Percentiles rank a stretch among this genome's conserved stretches.
These are phyloP conservation scores for Castanospermum australe DNA, from an alignment of 306 rosid genomes.

Conservation along the genomic window DNA sequence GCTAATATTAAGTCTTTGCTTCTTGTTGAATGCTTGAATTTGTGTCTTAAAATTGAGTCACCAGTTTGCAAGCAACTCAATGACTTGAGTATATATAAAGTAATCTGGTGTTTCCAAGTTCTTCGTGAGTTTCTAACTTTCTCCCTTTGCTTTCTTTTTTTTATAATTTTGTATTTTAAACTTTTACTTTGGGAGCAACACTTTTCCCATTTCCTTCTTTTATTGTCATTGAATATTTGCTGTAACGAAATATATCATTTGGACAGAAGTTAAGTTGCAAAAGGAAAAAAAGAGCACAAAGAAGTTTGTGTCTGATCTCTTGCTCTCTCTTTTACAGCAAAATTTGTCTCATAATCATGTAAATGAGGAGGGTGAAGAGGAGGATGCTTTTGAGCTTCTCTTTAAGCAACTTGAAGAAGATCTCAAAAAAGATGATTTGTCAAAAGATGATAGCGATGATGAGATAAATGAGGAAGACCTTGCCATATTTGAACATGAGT, in stretches of 20 bases:
- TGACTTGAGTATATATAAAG: neutral
- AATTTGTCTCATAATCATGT: conserved; percentile 33
- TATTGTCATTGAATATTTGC: neutral
- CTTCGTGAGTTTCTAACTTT: neutral
- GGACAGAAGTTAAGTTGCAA: neutral
- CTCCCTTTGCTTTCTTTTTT: neutral
- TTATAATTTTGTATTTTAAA: neutral
- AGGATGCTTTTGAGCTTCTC: conserved; percentile 75
- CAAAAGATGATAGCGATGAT: conserved; percentile 40
- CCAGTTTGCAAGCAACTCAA: neutral
- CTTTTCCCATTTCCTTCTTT: neutral
- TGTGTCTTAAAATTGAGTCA: neutral
- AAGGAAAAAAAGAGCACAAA: neutral
- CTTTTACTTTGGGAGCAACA: neutral
- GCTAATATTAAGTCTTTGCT: neutral
- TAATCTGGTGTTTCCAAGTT: neutral
- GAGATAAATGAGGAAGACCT: conserved; percentile 71
- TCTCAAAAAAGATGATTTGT: conserved; percentile 60
- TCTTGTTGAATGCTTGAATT: neutral
- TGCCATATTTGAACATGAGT: conserved; percentile 59
- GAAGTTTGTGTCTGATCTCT: neutral
- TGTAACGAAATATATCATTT: neutral
- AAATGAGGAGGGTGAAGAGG: conserved; percentile 45
- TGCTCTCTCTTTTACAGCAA: conserved; percentile 32
- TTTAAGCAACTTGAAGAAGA: conserved; percentile 84